phyloP scores from a whole-genome alignment of 2,329 filamentous ascomycete species.

The Endoconidiophora laricicola region DNA sequence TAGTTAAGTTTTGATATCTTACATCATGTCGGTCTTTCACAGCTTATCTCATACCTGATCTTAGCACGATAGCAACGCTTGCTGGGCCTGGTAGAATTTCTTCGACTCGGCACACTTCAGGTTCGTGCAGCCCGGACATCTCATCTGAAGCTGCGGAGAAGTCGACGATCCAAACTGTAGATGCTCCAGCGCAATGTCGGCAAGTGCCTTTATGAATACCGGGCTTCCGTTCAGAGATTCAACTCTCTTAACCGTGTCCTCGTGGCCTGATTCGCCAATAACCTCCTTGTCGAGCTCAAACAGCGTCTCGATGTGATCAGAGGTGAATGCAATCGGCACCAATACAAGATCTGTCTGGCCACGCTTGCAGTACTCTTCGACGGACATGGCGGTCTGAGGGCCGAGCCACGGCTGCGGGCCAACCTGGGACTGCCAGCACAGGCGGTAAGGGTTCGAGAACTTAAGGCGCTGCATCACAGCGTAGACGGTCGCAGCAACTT shows the following conservation, averaged over 20 bases:
- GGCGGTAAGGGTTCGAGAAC: conserved; percentile 76
- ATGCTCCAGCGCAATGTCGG: conserved; percentile 71
- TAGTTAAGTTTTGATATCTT: too few species aligned
- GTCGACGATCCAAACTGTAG: conserved; percentile 49
- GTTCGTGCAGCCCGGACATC: conserved; percentile 87
- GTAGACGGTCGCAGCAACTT: conserved; percentile 89
- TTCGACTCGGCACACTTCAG: conserved; percentile 70
- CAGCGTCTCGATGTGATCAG: conserved; percentile 96
- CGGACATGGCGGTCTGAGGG: conserved; percentile 77
- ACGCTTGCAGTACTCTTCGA: conserved; percentile 75
- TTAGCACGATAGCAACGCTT: neutral
- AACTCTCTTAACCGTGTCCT: conserved; percentile 70
- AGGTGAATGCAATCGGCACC: conserved; percentile 93
- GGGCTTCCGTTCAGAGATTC: conserved; percentile 85
- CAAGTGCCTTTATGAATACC: conserved; percentile 78
- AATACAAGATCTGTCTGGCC: conserved; percentile 82
- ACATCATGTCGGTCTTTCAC: too few species aligned
- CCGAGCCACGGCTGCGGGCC: conserved; percentile 91
- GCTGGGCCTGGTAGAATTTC: conserved; percentile 36
- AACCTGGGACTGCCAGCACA: conserved; percentile 97
- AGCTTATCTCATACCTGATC: too few species aligned
- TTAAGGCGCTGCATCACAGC: conserved; percentile 88
- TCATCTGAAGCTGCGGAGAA: conserved; percentile 71
- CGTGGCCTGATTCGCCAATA: conserved; percentile 67
- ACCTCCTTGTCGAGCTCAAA: conserved; percentile 91